Evolutionary conservation across 371 early-diverging fungal genomes (phyloP).

Genomic region (Fennellomyces sp.): DNA sequence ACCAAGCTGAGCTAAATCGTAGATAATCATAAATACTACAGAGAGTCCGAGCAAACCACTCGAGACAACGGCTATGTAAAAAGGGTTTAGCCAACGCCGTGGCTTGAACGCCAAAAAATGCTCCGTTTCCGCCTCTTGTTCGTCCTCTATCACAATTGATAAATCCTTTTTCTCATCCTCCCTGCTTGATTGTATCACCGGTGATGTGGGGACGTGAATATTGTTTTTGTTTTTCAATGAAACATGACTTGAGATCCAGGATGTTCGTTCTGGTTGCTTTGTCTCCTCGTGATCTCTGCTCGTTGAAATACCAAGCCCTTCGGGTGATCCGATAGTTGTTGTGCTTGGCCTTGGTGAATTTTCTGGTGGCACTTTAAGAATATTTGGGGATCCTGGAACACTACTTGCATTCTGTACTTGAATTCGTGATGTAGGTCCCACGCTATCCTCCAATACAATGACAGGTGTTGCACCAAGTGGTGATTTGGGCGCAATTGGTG

Average conservation of each 20-base stretch:
- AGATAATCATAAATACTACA: constrained; percentile 45
- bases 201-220: neutral
- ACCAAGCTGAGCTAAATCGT: constrained; percentile 33
- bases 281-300: neutral
- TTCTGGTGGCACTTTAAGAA: constrained; percentile 7
- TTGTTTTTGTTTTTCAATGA: constrained; percentile 2
- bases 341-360: constrained; percentile 8
- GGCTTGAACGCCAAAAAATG: constrained; percentile 35
- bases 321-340: constrained; percentile 4
- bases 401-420: constrained; percentile 7
- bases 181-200: neutral
- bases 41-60: constrained; percentile 24
- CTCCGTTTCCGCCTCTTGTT: neutral
- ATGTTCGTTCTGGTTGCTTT: neutral
- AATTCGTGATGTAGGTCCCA: constrained; percentile 11
- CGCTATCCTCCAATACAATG: neutral
- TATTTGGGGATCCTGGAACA: constrained; percentile 10
- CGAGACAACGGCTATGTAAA: constrained; percentile 33
- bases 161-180: neutral
- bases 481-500: constrained; percentile 1
- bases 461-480: constrained; percentile 3
- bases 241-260: constrained; percentile 2
- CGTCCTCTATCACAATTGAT: neutral
- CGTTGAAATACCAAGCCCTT: constrained; percentile 18
- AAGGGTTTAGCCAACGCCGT: constrained; percentile 32